Base-by-base conservation (phyloP, 2,329 filamentous ascomycete species). In the Neonectria neomacrospora region DNA sequence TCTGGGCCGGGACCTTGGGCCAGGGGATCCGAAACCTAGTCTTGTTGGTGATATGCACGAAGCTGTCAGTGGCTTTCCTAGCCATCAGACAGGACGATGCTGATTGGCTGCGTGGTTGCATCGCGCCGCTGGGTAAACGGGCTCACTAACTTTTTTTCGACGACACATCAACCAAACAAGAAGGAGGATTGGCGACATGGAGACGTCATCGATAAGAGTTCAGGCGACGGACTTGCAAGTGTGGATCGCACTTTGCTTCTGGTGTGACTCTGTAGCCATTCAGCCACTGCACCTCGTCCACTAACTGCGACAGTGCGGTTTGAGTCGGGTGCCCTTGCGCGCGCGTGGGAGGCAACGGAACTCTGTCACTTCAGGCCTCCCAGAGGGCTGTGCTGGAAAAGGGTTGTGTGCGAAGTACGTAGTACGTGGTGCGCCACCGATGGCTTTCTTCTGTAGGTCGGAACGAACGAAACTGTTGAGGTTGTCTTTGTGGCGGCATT, bases 71-170 rank as follows among this genome's bases (percentile, higher is more conserved):
- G 42, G 60, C 32, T 48, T 20, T 48, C 47, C 28, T 37, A 45
- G 56, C 28, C 16, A 54, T 51, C 32, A 58, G 51, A 39, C 18
- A 4, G 9, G 26, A 9, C 26, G 18, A 37, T 30, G 22, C 18
- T 64, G 58, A 64, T 64, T 64, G 62, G 62, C 50, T 44, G 34
- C 5, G 16, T 6, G 18, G 41, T 52, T 22, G 30, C 37, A 20
- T 41, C n/a, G 45, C 14, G 23, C n/a, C 16, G 22, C 23, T 50
- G 16, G 41, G 23, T 16, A 63, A 58, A 45, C 44, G 32, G 37
- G 41, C 8, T 34, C 41, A 30, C 32, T 39, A 53, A 65, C 54
- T 65, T 53, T 62, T 58, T 65, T 65, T 65, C 23, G 32, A 65
- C 63, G 58, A 58, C 63, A 55, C 34, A 34, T 34, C 32, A 56